Evolutionary conservation across 2,329 filamentous ascomycete species (phyloP), one percentile per base, ranked within the genome.

Genomic region (Ascochyta viciae-villosae): DNA sequence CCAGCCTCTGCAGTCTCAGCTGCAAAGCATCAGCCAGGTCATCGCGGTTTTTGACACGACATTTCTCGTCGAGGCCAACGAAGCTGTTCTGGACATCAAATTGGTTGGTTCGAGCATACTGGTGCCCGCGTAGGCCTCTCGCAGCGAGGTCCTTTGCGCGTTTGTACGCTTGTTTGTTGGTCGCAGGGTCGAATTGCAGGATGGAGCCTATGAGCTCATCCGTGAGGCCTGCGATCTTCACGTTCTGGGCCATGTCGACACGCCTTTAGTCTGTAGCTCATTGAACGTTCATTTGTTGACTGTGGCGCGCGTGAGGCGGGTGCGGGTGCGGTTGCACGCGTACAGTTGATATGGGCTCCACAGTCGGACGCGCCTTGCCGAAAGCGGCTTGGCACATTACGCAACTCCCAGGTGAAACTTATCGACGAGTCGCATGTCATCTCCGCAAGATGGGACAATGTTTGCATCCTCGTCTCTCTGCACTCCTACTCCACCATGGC

Each of bases 31-130:
- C 87, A 12, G 92, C 91, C 24, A 97, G 79, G 35, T 86, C 86
- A 66, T 97, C 93, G 59, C 90, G 87, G 68, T 90, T 88, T 43
- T 91, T 83, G 50, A 98, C 83, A 29, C 87, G 85, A 66, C 97
- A 95, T 65, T 94, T 92, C 77, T 98, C 95, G 63, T 93, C 88
- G 3, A 97, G 80, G 1, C 80, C 80, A 22, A 73, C 65, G 16
- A 76, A 71, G 33, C 64, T 74, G 3, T 74, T 63, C 38, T 73
- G 71, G 27, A 82, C 73, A n/a, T 79, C 78, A 65, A 82, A 82
- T 48, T 81, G 80, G 58, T 81, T 82, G 1, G 77, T 79, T 31
- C 80, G 76, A 42, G 70, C 74, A 71, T 77, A 77, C 39, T 77
- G 76, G 34, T 80, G 70, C 23, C 75, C 71, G 57, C 73, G 71